Evolutionary conservation across 169 alveolate species (phyloP).

Genomic region (Eimeria nieschulzi): DNA sequence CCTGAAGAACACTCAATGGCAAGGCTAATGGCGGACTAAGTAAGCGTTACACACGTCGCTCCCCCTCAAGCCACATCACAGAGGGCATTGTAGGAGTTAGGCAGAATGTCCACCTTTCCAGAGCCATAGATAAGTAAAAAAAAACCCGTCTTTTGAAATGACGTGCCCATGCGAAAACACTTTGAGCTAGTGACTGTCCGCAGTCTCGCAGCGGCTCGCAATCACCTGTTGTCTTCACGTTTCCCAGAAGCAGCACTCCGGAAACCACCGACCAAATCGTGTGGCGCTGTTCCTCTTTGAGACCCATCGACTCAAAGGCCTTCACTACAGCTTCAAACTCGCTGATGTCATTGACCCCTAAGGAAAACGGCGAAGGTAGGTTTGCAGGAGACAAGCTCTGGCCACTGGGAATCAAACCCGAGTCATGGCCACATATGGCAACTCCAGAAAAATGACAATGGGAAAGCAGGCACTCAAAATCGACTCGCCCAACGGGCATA

Average conservation of each 20-base stretch:
- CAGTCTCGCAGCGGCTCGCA: not conserved
- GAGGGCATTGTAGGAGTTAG: no score
- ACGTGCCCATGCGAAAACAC: no score
- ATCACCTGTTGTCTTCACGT: slow-evolving; percentile 88
- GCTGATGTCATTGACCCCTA: slow-evolving; percentile 92
- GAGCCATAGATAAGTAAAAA: no score
- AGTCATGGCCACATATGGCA: not conserved
- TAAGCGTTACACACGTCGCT: no score
- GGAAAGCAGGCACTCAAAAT: no score
- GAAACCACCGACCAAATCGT: slow-evolving; percentile 90
- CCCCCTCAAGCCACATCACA: no score
- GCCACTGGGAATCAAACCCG: not conserved
- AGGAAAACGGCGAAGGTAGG: not conserved
- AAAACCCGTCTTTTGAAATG: no score
- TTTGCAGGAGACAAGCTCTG: not conserved
- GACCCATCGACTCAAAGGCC: slow-evolving; percentile 93
- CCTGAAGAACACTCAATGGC: slow-evolving; percentile 71
- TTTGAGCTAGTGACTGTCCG: no score
- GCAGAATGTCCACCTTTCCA: no score
- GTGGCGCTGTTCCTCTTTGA: slow-evolving; percentile 88
- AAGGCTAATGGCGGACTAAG: no score
- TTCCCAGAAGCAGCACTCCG: slow-evolving; percentile 96
- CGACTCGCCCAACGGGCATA: not conserved
- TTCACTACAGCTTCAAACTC: slow-evolving; percentile 92
- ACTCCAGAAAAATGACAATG: not conserved